Evolutionary conservation across 306 rosid genomes (phyloP).

Genomic region (Alnus rubra): DNA sequence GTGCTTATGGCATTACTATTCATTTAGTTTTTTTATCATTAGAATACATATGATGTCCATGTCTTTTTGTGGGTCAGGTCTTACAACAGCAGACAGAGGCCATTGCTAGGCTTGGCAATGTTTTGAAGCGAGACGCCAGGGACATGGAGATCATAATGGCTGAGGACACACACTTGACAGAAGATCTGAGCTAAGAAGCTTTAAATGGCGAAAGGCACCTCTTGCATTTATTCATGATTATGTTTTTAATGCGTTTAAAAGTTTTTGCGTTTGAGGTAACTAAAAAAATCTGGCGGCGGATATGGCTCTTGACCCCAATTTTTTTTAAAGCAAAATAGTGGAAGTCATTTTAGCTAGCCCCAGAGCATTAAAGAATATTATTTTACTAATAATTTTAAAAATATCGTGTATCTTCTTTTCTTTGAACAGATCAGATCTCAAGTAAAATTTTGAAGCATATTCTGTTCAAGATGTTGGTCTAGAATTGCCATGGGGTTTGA

Average conservation of each 20-base stretch:
- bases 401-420: neutral
- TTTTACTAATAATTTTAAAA: neutral
- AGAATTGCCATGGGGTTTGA: neutral
- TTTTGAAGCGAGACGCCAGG: slow-evolving; percentile 84
- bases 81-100: slow-evolving; percentile 96
- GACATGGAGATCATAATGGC: slow-evolving; percentile 91
- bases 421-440: neutral
- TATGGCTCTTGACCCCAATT: neutral
- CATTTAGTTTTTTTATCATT: neutral
- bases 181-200: slow-evolving; percentile 30
- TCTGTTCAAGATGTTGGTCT: neutral
- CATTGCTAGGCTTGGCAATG: slow-evolving; percentile 82
- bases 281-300: neutral
- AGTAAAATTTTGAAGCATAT: neutral
- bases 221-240: neutral
- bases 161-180: slow-evolving; percentile 47
- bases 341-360: neutral
- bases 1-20: neutral
- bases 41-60: neutral
- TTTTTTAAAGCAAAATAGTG: neutral
- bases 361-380: neutral
- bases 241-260: neutral
- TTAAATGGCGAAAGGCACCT: neutral
- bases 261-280: neutral
- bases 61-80: slow-evolving; percentile 55